Percentiles rank a stretch among this genome's conserved stretches.
These are phyloP conservation scores for Byssothecium circinans DNA, from an alignment of 2,329 filamentous ascomycete genomes.

Conservation along the genomic window DNA sequence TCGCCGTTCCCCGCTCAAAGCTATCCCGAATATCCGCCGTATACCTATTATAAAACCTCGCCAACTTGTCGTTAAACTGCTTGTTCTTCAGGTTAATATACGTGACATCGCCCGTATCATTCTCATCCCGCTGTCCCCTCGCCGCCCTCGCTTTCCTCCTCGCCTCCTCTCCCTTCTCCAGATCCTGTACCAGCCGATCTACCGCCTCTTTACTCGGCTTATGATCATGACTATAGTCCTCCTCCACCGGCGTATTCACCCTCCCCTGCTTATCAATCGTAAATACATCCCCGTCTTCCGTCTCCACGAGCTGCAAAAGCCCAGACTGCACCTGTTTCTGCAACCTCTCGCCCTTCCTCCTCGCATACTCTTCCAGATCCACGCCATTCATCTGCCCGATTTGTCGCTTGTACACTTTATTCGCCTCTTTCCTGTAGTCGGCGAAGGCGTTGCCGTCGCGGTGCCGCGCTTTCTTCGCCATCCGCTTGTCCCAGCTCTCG, in stretches of 20 bases:
- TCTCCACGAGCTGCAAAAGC: slow-evolving; percentile 90
- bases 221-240: slow-evolving; percentile 77
- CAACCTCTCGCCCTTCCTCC: slow-evolving; percentile 80
- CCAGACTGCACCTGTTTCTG: slow-evolving; percentile 83
- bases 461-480: slow-evolving; percentile 81
- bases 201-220: slow-evolving; percentile 85
- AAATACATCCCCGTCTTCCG: slow-evolving; percentile 83
- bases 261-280: slow-evolving; percentile 88
- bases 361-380: slow-evolving; percentile 81
- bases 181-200: slow-evolving; percentile 81
- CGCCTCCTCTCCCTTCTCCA: slow-evolving; percentile 85
- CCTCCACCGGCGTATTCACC: slow-evolving; percentile 88
- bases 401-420: slow-evolving; percentile 93
- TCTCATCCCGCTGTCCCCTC: slow-evolving; percentile 68
- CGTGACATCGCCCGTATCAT: slow-evolving; percentile 84
- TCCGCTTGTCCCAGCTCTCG: slow-evolving; percentile 88
- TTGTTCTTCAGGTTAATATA: slow-evolving; percentile 99
- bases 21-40: slow-evolving; percentile 95
- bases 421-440: slow-evolving; percentile 83
- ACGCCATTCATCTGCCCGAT: slow-evolving; percentile 70
- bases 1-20: slow-evolving; percentile 96
- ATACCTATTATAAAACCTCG: slow-evolving; percentile 98
- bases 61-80: slow-evolving; percentile 98
- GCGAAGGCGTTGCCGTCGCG: slow-evolving; percentile 86
- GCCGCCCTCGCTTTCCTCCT: slow-evolving; percentile 84